Evolutionary conservation across 768 basidiomycete species (phyloP), one percentile per base, ranked within the genome.

Genomic region (Epithele typhae): DNA sequence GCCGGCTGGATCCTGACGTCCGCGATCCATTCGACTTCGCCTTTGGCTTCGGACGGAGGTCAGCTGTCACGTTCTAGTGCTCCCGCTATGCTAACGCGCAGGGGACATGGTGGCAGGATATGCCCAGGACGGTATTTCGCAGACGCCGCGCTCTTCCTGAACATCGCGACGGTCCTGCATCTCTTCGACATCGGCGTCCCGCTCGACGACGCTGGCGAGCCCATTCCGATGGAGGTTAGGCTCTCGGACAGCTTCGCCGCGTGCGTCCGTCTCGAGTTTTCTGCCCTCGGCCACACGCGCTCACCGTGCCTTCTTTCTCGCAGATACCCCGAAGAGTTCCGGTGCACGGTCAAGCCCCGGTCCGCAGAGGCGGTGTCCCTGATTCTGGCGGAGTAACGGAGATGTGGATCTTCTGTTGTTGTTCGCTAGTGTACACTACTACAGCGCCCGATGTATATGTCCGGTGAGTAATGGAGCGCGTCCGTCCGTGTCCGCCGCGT

Each of bases 51-150:
- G 54, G 54, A 1, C 33, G 54, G 27, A 21, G 54, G 54, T 55
- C 23, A 3, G 40, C n/a, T n/a, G n/a, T n/a, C n/a, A n/a, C n/a
- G n/a, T n/a, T n/a, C n/a, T n/a, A 2, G 21, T 3, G 21, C 19
- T 25, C 9, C 8, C 10, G n/a, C 12, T 37, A 7, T 8, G 22
- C 5, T 15, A 18, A 17, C 7, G 9, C 14, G 7, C 7, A 30
- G 27, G 27, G 7, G 27, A 27, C 23, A 24, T 36, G 14, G 23
- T 21, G 35, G 4, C 21, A 56, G 59, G 24, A 46, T 59, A 4
- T 60, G 59, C 21, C 55, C 58, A 1, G 58, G 59, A 5, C 48
- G 51, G 3, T 46, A 48, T 38, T 50, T 59, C 14, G 56, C 58
- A 5, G 44, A 48, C 10, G 48, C 39, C 15, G 23, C 45, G 0